Percentiles rank a stretch among this genome's conserved stretches.
These are phyloP conservation scores for Teratosphaeria gauchensis DNA, from an alignment of 2,329 filamentous ascomycete genomes.

Conservation along the genomic window DNA sequence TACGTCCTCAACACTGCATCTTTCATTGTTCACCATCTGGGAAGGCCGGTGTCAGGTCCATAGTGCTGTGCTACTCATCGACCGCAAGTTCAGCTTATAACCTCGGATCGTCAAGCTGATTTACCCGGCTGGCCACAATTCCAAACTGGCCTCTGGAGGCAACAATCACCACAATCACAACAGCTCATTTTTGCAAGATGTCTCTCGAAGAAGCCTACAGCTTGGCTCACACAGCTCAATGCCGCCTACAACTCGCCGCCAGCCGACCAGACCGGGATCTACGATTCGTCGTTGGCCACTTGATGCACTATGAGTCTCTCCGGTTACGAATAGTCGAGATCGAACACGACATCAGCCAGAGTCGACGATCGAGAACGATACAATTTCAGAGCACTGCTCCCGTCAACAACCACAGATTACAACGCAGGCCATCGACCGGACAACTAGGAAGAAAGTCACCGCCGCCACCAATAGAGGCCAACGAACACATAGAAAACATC, in stretches of 20 bases:
- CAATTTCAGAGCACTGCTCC: conserved; percentile 20
- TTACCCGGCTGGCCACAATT: not conserved
- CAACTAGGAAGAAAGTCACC: conserved; percentile 17
- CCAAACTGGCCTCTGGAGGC: not conserved
- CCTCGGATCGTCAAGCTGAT: not conserved
- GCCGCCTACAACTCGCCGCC: conserved; percentile 24
- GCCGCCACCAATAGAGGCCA: conserved; percentile 9
- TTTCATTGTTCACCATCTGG: not conserved
- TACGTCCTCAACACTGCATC: not conserved
- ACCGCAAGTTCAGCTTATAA: not conserved
- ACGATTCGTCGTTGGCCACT: conserved; percentile 27
- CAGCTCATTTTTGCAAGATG: not conserved
- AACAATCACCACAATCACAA: not conserved
- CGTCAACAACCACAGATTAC: conserved; percentile 8
- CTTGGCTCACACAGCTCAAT: conserved; percentile 27
- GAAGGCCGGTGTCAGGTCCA: not conserved
- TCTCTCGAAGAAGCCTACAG: conserved; percentile 26
- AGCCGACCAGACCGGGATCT: conserved; percentile 24
- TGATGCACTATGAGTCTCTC: conserved; percentile 26
- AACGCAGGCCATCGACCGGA: conserved; percentile 13
- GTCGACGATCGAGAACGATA: conserved; percentile 11
- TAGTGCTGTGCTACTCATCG: not conserved
- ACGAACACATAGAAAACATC: conserved; percentile 8
- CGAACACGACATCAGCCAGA: conserved; percentile 22
- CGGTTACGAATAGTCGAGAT: conserved; percentile 27